Conservation (phyloP, 2,329 filamentous ascomycete species). For the Sclerotinia subarctica region DNA sequence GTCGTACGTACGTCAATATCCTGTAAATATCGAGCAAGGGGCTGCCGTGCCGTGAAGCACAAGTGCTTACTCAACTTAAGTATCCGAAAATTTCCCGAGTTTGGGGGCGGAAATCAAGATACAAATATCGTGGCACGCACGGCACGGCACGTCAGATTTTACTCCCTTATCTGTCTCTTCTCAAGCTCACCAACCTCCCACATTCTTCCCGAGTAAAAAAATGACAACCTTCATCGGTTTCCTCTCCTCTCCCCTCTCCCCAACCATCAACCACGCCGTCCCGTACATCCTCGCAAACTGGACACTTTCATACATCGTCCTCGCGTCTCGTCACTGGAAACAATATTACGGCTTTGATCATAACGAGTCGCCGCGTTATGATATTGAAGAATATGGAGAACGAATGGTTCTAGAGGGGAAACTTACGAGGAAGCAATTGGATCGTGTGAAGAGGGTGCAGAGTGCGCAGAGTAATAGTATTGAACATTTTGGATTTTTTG, state of each 20-base stretch:
- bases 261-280: background rate
- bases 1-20: background rate
- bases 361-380: background rate
- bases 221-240: background rate
- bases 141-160: background rate
- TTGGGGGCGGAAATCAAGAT: background rate
- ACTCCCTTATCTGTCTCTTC: too few species aligned
- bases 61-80: background rate
- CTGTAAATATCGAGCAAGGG: background rate
- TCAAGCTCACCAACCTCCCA: background rate
- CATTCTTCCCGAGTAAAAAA: too few species aligned
- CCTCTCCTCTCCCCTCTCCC: background rate
- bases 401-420: background rate
- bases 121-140: background rate
- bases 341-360: background rate
- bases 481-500: background rate
- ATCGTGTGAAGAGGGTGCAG: background rate
- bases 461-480: slow-evolving; percentile 1
- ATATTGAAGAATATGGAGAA: background rate
- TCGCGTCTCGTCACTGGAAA: background rate
- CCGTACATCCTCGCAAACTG: slow-evolving; percentile 4
- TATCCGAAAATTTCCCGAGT: background rate
- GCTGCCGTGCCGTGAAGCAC: background rate
- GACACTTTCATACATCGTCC: background rate
- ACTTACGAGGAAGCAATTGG: background rate